phyloP scores from a whole-genome alignment of 345 rosid genomes.

The Gynandropsis gynandra region DNA sequence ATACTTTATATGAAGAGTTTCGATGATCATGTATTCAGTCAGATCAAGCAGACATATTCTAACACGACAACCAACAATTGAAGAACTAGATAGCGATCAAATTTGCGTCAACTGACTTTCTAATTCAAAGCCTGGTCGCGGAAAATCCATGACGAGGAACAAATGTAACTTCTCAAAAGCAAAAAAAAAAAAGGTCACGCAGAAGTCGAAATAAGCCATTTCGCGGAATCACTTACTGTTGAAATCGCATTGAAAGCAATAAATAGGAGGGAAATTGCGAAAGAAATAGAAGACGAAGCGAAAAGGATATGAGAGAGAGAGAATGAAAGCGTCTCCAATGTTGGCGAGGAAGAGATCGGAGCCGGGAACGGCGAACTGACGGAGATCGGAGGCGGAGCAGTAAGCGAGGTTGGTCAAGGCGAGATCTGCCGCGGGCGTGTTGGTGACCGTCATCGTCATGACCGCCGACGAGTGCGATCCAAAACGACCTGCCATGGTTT shows the following conservation, averaged over 20 bases:
- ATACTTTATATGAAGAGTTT: not conserved
- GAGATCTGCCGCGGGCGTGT: conserved; percentile 71
- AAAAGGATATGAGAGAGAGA: conserved; percentile 82
- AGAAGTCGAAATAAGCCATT: not conserved
- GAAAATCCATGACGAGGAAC: not conserved
- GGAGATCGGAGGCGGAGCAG: conserved; percentile 84
- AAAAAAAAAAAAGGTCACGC: not conserved
- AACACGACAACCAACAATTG: not conserved
- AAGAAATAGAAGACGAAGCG: not conserved
- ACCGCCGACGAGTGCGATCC: conserved; percentile 41
- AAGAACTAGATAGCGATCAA: conserved; percentile 3
- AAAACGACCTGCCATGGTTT: conserved; percentile 52
- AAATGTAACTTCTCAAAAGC: not conserved
- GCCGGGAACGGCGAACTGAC: conserved; percentile 69
- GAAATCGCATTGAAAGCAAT: not conserved
- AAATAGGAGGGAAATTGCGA: not conserved
- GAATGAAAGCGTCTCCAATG: conserved; percentile 49
- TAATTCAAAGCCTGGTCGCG: conserved; percentile 3
- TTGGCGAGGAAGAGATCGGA: conserved; percentile 63
- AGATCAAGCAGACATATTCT: too few species aligned
- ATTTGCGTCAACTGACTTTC: not conserved
- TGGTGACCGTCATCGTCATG: conserved; percentile 56
- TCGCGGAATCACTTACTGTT: not conserved
- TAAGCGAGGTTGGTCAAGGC: conserved; percentile 82
- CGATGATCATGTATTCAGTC: conserved; percentile 6